Evolutionary conservation across 73 alveolate genomes (phyloP), one percentile per base, ranked within the genome.

Genomic region (Diophrys sp.): DNA sequence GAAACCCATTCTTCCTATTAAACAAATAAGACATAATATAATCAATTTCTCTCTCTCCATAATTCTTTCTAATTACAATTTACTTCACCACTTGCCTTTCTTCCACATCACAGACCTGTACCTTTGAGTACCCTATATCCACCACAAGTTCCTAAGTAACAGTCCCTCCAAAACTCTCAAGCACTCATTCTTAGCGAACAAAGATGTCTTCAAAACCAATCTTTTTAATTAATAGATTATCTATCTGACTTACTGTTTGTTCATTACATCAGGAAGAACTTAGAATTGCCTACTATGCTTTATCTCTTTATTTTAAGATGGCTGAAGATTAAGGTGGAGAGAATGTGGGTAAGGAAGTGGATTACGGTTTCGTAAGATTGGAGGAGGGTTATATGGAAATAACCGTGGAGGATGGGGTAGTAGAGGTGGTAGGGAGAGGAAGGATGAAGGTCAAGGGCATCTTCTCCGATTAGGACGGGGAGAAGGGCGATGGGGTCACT

Each of bases 141-240:
- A 97, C 99, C 0, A 97, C 99, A 80, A 98, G 95, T 57, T 98
- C 96, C 70, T 95, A 86, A 27, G 91, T 92, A n/a, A 95, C 79
- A 24, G 98, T 97, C 77, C 96, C 87, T 1, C 99, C 99, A 85
- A 96, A 97, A 67, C 98, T 90, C 11, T 99, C 95, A 90, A 96
- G 87, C 33, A 97, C 98, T 54, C 98, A 89, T 91, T 97, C 99
- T 75, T 90, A 89, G 87, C 96, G 99, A 70, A 96, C 70, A 83
- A 92, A 95, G 27, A 97, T 89, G 67, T 95, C 87, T 81, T 96
- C 94, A 84, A 97, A 97, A 70, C 96, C 97, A 57, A 97, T 66
- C 79, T 70, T 80, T 70, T 89, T 91, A 66, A 97, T 75, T 72
- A 96, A 74, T 84, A 94, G 76, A 83, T 94, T 70, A 23, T 24